Evolutionary conservation across 495 filamentous ascomycete genomes (phyloP).

Genomic region (Gamarada debralockiae): DNA sequence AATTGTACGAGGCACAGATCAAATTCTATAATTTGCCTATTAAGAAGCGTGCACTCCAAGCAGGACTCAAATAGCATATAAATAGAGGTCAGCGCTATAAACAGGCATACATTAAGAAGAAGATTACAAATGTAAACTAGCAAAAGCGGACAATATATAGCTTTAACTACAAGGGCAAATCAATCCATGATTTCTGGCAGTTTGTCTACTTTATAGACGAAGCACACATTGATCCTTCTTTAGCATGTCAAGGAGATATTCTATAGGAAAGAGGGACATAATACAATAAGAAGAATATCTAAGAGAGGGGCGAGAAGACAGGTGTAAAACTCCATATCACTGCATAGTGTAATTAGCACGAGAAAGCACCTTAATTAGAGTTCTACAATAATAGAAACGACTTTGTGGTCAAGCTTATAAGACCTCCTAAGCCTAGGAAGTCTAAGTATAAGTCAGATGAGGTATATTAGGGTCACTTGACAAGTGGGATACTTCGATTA

Average conservation of each 20-base stretch:
- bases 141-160: background rate
- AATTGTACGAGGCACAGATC: conserved; percentile 1
- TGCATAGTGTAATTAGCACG: too few species aligned
- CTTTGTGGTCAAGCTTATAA: too few species aligned
- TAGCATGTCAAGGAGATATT: background rate
- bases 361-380: too few species aligned
- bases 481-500: background rate
- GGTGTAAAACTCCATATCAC: conserved; percentile 9
- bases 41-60: too few species aligned
- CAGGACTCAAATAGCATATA: too few species aligned
- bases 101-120: conserved; percentile 11
- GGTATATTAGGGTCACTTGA: background rate
- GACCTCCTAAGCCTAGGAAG: conserved; percentile 10
- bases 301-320: conserved; percentile 4
- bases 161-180: background rate
- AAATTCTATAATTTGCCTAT: background rate
- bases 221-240: conserved; percentile 9
- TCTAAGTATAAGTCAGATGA: conserved; percentile 1
- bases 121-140: background rate
- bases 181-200: conserved; percentile 3
- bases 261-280: conserved; percentile 1
- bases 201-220: conserved; percentile 6
- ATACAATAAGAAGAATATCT: conserved; percentile 3
- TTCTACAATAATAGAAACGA: too few species aligned
- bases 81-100: too few species aligned